These are phyloP conservation scores for Backusella mclennaniae DNA, from an alignment of 192 early-diverging fungal species.

Conservation along the genomic window DNA sequence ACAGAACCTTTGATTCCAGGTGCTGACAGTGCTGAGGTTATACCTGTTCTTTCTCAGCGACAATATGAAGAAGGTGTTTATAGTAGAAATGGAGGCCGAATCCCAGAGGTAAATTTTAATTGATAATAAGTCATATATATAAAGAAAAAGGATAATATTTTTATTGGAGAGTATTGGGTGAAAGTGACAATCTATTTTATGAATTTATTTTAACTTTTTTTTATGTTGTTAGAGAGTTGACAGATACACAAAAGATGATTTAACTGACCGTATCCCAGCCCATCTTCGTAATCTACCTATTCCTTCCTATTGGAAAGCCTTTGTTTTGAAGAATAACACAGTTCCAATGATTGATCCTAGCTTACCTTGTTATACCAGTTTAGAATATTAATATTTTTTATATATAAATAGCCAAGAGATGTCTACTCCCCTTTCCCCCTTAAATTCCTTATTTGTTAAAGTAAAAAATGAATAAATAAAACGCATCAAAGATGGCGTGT, in stretches of 20 bases:
- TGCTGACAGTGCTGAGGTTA: neutral
- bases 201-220: neutral
- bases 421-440: neutral
- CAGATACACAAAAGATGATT: neutral
- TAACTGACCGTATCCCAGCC: slow-evolving; percentile 6
- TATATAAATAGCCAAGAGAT: neutral
- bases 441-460: neutral
- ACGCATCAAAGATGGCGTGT: too few species aligned
- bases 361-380: neutral
- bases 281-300: slow-evolving; percentile 17
- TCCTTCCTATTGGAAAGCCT: slow-evolving; percentile 24
- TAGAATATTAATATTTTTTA: neutral
- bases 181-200: too few species aligned
- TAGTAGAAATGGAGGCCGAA: slow-evolving; percentile 2
- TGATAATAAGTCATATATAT: neutral
- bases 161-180: too few species aligned
- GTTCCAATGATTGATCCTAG: slow-evolving; percentile 15
- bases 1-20: slow-evolving; percentile 13
- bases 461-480: too few species aligned
- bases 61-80: neutral
- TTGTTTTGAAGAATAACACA: slow-evolving; percentile 16
- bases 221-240: neutral
- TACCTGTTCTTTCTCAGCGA: slow-evolving; percentile 27
- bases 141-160: neutral
- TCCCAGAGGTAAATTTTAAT: slow-evolving; percentile 14